phyloP scores from a whole-genome alignment of 2,329 filamentous ascomycete species.

The Bipolaris cookei region DNA sequence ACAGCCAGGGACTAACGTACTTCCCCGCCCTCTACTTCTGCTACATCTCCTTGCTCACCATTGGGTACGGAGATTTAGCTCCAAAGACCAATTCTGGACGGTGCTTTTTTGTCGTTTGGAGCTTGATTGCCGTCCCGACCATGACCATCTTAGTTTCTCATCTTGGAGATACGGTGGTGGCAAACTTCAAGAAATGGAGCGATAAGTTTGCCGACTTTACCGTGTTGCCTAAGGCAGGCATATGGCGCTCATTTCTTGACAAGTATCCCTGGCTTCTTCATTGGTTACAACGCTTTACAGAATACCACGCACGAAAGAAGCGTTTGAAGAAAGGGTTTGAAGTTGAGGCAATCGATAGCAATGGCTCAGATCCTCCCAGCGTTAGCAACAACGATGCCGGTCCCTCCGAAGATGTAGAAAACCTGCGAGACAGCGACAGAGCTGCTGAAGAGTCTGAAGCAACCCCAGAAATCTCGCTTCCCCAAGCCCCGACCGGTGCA shows the following conservation, averaged over 20 bases:
- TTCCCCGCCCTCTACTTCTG: slow-evolving; percentile 85
- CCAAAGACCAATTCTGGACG: slow-evolving; percentile 79
- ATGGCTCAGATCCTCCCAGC: slow-evolving; percentile 5
- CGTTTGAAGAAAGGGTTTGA: slow-evolving; percentile 58
- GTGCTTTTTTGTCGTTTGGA: slow-evolving; percentile 94
- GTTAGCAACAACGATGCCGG: slow-evolving; percentile 25
- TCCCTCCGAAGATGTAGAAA: slow-evolving; percentile 10
- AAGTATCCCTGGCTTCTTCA: slow-evolving; percentile 54
- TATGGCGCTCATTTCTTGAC: slow-evolving; percentile 60
- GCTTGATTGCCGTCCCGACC: slow-evolving; percentile 80
- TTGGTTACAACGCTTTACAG: slow-evolving; percentile 44
- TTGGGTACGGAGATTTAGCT: slow-evolving; percentile 83
- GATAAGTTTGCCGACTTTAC: slow-evolving; percentile 69
- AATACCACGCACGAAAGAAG: slow-evolving; percentile 43
- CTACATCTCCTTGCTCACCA: slow-evolving; percentile 81
- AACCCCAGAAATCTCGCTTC: neutral
- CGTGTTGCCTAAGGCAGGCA: slow-evolving; percentile 64
- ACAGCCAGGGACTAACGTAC: slow-evolving; percentile 68
- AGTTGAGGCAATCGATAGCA: slow-evolving; percentile 45
- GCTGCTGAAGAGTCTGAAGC: slow-evolving; percentile 24
- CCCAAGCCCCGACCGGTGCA: slow-evolving; percentile 45
- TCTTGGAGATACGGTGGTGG: slow-evolving; percentile 79
- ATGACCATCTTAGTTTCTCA: slow-evolving; percentile 73
- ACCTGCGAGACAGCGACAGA: slow-evolving; percentile 11
- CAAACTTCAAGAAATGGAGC: slow-evolving; percentile 67